These are phyloP conservation scores for Penicillium sp. DNA, from an alignment of 2,329 filamentous ascomycete genomes.

Conservation along the genomic window DNA sequence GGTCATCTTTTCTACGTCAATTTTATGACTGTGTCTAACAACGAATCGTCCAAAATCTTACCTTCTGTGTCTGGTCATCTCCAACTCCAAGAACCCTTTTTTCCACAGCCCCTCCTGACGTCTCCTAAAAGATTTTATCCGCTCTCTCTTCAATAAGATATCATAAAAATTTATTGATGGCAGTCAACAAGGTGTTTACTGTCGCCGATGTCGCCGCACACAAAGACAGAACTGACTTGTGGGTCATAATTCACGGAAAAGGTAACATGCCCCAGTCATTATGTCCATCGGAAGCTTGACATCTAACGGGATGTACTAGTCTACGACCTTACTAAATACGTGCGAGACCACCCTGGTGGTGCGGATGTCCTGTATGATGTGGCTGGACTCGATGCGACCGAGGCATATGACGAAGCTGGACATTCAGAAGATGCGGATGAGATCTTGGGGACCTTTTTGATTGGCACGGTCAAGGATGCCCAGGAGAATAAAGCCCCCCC, in stretches of 20 bases:
- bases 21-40: no score
- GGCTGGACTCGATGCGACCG: conserved; percentile 45
- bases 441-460: conserved; percentile 37
- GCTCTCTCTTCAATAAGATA: no score
- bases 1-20: no score
- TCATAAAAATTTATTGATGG: no score
- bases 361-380: conserved; percentile 41
- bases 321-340: conserved; percentile 60
- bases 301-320: conserved; percentile 44
- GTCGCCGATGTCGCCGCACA: conserved; percentile 51
- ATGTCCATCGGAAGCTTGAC: background rate
- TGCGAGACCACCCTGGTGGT: conserved; percentile 58
- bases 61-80: no score
- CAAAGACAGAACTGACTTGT: conserved; percentile 50
- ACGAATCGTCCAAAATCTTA: no score
- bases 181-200: no score
- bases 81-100: no score
- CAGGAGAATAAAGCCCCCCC: conserved; percentile 14
- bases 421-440: conserved; percentile 49
- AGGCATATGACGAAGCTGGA: conserved; percentile 45
- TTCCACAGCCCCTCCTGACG: no score
- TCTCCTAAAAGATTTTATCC: no score
- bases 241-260: conserved; percentile 59
- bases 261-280: conserved; percentile 36
- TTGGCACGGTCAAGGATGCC: conserved; percentile 26